These are phyloP conservation scores for Pneumocystis canis DNA, from an alignment of 1,139 yeast genomes.

Conservation along the genomic window DNA sequence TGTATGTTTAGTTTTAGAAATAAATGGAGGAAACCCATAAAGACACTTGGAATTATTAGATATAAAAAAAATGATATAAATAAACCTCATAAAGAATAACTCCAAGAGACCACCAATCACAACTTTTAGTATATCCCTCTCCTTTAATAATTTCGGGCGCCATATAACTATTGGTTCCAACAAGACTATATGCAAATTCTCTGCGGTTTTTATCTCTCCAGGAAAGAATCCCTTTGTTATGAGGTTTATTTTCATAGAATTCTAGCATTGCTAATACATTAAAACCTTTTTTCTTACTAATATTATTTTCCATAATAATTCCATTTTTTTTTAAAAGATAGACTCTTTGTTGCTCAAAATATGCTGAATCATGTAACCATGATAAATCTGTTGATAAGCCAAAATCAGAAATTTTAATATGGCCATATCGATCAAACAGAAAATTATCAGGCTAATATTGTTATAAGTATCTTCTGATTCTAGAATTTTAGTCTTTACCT, in stretches of 20 bases:
- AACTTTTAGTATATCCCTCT: constrained; percentile 61
- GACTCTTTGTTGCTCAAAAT: constrained; percentile 7
- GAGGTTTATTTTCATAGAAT: neutral
- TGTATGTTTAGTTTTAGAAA: constrained; percentile 42
- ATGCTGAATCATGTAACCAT: neutral
- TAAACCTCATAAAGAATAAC: constrained; percentile 65
- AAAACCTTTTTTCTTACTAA: constrained; percentile 7
- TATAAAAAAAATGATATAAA: neutral
- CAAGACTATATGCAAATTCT: constrained; percentile 39
- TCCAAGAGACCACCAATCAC: constrained; percentile 98
- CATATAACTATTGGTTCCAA: constrained; percentile 91
- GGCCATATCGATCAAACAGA: constrained; percentile 66
- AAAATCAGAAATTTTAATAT: constrained; percentile 69
- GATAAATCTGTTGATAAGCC: constrained; percentile 32
- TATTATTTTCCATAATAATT: constrained; percentile 8
- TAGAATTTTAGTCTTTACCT: constrained; percentile 18
- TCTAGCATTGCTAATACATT: neutral
- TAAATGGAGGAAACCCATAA: constrained; percentile 89
- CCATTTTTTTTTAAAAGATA: constrained; percentile 9
- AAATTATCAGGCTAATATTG: constrained; percentile 40
- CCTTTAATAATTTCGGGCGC: constrained; percentile 92
- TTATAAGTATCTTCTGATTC: constrained; percentile 28
- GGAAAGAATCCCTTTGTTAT: constrained; percentile 1
- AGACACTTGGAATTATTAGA: constrained; percentile 29
- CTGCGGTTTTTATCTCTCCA: constrained; percentile 9